Percentiles rank a stretch among this genome's conserved stretches.
Conservation (phyloP, 129 eudicot species). For the Erigeron canadensis region DNA sequence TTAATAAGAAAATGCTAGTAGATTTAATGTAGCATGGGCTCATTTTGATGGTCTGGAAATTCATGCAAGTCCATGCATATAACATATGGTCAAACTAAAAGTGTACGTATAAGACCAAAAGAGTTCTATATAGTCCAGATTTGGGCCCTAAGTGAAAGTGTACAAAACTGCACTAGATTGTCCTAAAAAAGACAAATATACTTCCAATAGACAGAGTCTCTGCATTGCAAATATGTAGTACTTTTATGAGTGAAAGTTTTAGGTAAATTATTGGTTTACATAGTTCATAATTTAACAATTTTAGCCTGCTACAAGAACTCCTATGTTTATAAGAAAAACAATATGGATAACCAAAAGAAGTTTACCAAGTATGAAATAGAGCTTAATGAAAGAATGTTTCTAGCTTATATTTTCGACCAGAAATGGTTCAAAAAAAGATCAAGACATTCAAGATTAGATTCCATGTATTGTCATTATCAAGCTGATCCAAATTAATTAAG, state of each 20-base stretch:
- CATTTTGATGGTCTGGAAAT: slow-evolving; percentile 24
- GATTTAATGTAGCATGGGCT: slow-evolving; percentile 8
- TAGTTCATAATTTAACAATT: background rate
- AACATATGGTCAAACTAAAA: slow-evolving; percentile 21
- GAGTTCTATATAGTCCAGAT: slow-evolving; percentile 12
- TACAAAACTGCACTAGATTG: slow-evolving; percentile 1
- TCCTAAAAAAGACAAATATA: background rate
- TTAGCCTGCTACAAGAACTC: background rate
- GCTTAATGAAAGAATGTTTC: slow-evolving; percentile 18
- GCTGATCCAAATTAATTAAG: slow-evolving; percentile 3
- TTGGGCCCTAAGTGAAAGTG: slow-evolving; percentile 17
- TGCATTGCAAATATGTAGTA: background rate
- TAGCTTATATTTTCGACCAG: slow-evolving; percentile 11
- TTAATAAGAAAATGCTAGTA: slow-evolving; percentile 5
- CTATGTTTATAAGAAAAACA: slow-evolving; percentile 6
- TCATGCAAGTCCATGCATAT: slow-evolving; percentile 44
- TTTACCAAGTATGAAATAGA: background rate
- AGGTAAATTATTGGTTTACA: background rate
- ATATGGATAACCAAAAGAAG: background rate
- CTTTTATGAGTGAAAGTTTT: background rate
- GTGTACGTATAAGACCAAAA: slow-evolving; percentile 24
- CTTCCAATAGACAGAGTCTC: background rate
- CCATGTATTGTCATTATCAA: slow-evolving; percentile 8
- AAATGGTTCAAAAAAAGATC: background rate
- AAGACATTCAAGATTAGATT: slow-evolving; percentile 10